Evolutionary conservation across 768 basidiomycete species (phyloP).

Genomic region (Cystofilobasidium ferigula): DNA sequence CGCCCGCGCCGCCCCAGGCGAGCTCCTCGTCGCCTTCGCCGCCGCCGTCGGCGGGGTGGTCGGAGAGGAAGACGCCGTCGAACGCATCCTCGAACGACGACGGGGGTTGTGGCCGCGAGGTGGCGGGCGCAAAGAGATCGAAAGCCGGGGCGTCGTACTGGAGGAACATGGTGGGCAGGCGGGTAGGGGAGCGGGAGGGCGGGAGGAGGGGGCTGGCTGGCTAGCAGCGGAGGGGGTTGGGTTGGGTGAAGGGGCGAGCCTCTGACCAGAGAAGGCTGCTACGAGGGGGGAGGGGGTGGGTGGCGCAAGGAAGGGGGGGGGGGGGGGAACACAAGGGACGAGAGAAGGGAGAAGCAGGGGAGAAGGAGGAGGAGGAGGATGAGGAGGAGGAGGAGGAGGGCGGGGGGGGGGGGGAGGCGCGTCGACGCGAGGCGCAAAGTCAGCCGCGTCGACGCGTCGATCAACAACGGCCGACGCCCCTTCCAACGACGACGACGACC

Average conservation of each 20-base stretch:
- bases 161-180: background rate
- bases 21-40: no score
- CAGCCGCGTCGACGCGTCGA: no score
- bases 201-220: conserved; percentile 4
- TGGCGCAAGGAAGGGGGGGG: background rate
- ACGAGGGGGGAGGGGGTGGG: background rate
- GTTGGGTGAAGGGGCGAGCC: background rate
- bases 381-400: no score
- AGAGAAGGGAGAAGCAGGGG: background rate
- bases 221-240: background rate
- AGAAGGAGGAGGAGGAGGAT: background rate
- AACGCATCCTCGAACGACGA: no score
- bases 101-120: background rate
- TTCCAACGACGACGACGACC: no score
- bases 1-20: background rate
- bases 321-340: background rate
- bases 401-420: no score
- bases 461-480: no score
- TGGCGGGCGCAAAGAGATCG: background rate
- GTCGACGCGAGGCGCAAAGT: no score
- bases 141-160: conserved; percentile 2
- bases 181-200: background rate
- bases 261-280: conserved; percentile 1
- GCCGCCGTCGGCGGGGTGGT: no score
- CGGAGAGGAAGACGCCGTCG: background rate